Base-by-base conservation (phyloP, 2,329 filamentous ascomycete genomes). In the Endoconidiophora laricicola region DNA sequence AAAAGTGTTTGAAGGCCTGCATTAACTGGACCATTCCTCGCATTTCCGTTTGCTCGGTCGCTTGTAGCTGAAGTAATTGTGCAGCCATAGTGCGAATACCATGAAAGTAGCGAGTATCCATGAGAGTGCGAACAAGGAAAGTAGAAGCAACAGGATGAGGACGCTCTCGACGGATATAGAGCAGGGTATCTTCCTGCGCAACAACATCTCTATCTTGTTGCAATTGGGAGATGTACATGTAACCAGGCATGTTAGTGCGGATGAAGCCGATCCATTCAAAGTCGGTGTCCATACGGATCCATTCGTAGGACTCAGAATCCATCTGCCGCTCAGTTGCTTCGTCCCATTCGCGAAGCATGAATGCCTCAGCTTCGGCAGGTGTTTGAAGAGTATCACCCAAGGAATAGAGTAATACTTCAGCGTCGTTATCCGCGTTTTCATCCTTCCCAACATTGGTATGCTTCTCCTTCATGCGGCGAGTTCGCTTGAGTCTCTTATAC, bases 201-300 rank as follows among this genome's bases (percentile, higher is more conserved):
- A 94, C 86, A 52, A 98, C 86, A 62, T 98, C 93, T 58, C 90
- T 76, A 64, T 98, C 91, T 64, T 98, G 91, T 62, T 98, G 91
- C 55, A 98, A 71, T 63, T 98, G 91, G 20, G 91, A 95, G 52
- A 94, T 79, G 62, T 91, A 95, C 93, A 98, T 98, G 70, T 96
- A 96, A 3, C 86, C 78, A 43, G 86, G 86, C 73, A 95, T 86
- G 55, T 81, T 81, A 9, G 74, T 71, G 54, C 82, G 80, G 64
- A 94, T 84, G 57, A 81, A 81, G 64, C 84, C 91, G 52, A 95
- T 81, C 91, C 91, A 98, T 63, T 98, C 91, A 57, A 96, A 96
- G 64, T 98, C 93, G 14, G 90, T 88, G 63, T 98, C 91, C 66
- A 96, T 84, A 18, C 91, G 82, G 57, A 98, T 94, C 91, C 93